These are phyloP conservation scores for Rhodotorula graminis DNA, from an alignment of 768 basidiomycete species.

Conservation along the genomic window DNA sequence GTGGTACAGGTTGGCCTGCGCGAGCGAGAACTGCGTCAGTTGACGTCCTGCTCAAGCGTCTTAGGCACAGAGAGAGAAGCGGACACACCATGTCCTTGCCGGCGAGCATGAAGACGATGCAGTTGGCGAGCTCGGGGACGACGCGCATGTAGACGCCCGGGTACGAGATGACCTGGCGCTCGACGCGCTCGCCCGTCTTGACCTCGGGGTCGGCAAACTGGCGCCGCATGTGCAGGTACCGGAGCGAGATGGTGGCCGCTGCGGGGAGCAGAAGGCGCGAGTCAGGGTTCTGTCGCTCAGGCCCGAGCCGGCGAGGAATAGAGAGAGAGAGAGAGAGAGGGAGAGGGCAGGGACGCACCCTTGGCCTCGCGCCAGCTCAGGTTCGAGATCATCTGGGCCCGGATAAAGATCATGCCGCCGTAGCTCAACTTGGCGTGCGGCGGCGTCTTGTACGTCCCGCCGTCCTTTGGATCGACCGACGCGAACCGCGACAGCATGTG, in stretches of 20 bases:
- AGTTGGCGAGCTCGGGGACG: slow-evolving; percentile 63
- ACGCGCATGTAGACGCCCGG: slow-evolving; percentile 71
- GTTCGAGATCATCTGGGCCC: slow-evolving; percentile 55
- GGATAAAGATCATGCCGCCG: slow-evolving; percentile 37
- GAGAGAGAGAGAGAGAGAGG: no score
- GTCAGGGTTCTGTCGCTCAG: no score
- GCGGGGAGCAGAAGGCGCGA: no score
- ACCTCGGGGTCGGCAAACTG: slow-evolving; percentile 52
- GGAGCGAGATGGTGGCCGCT: slow-evolving; percentile 63
- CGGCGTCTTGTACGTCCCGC: slow-evolving; percentile 60
- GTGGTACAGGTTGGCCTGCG: slow-evolving; percentile 55
- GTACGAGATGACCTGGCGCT: slow-evolving; percentile 64
- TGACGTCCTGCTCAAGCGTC: no score
- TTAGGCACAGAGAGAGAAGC: neutral
- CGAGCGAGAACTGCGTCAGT: no score
- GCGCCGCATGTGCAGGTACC: slow-evolving; percentile 67
- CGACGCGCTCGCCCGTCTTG: slow-evolving; percentile 52
- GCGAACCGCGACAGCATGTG: slow-evolving; percentile 74
- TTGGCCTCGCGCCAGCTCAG: slow-evolving; percentile 63
- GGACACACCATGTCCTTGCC: slow-evolving; percentile 58
- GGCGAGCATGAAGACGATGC: slow-evolving; percentile 65
- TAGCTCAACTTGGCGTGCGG: slow-evolving; percentile 56
- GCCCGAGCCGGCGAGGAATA: no score
- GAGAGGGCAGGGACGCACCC: slow-evolving; percentile 49
- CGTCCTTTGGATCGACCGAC: slow-evolving; percentile 56